These are phyloP conservation scores for Hortaea werneckii DNA, from an alignment of 2,329 filamentous ascomycete species.

Conservation along the genomic window DNA sequence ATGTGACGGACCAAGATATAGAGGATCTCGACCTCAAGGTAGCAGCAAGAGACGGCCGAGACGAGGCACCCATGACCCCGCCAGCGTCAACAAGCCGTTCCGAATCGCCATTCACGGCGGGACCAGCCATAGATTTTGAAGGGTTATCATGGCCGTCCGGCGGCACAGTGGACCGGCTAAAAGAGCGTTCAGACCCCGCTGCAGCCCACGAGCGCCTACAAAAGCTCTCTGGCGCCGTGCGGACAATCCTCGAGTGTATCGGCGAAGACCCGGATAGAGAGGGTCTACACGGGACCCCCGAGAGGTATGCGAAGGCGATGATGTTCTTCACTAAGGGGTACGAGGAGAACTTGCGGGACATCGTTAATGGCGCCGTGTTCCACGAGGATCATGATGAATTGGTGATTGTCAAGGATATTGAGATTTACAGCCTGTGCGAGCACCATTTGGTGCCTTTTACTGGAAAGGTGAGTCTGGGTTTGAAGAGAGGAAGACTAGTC, in stretches of 20 bases:
- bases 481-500: neutral
- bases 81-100: constrained; percentile 38
- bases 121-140: constrained; percentile 45
- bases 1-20: constrained; percentile 38
- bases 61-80: constrained; percentile 43
- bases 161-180: constrained; percentile 20
- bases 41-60: constrained; percentile 41
- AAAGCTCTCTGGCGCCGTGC: constrained; percentile 53
- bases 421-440: constrained; percentile 89
- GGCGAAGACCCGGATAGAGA: constrained; percentile 57
- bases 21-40: constrained; percentile 18
- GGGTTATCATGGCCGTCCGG: constrained; percentile 46
- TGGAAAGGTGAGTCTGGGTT: constrained; percentile 63
- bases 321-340: constrained; percentile 95
- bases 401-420: constrained; percentile 96
- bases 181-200: constrained; percentile 37
- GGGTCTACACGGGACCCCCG: constrained; percentile 57
- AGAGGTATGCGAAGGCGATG: constrained; percentile 89
- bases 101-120: constrained; percentile 41
- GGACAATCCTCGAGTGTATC: constrained; percentile 55
- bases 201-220: constrained; percentile 47
- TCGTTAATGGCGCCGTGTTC: constrained; percentile 90
- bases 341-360: constrained; percentile 82
- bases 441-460: constrained; percentile 95
- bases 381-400: constrained; percentile 95